Percentiles rank a stretch among this genome's conserved stretches.
Evolutionary conservation across 441 rosid genomes (phyloP).

Genomic region (Brassica balearica): DNA sequence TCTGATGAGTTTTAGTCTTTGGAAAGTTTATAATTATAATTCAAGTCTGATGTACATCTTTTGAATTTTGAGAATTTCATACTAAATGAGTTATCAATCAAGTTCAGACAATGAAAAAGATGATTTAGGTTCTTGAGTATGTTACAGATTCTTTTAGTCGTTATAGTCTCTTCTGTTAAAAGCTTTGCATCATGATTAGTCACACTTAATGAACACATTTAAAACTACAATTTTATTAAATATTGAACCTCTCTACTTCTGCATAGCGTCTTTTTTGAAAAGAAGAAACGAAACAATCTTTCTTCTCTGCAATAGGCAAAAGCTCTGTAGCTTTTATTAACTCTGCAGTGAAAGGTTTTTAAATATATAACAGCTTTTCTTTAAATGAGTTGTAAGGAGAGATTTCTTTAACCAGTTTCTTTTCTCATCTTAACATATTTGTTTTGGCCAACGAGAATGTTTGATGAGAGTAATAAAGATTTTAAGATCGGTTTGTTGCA

Average conservation of each 20-base stretch:
- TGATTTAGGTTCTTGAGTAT: conserved; percentile 30
- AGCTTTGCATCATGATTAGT: conserved; percentile 30
- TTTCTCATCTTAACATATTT: background rate
- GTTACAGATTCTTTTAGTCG: conserved; percentile 1
- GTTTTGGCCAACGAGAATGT: conserved; percentile 5
- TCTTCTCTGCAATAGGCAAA: conserved; percentile 29
- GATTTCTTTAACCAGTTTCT: background rate
- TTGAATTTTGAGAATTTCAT: conserved; percentile 27
- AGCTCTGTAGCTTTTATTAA: conserved; percentile 36
- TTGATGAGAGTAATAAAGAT: background rate
- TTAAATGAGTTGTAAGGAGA: conserved; percentile 23
- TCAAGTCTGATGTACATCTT: conserved; percentile 36
- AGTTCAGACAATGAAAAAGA: conserved; percentile 20
- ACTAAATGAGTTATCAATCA: conserved; percentile 23
- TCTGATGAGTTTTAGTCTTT: conserved; percentile 25
- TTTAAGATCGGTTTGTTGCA: background rate
- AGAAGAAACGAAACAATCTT: conserved; percentile 26
- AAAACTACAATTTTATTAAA: conserved; percentile 9
- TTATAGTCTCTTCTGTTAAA: conserved; percentile 10
- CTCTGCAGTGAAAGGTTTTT: conserved; percentile 32
- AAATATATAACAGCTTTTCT: conserved; percentile 27
- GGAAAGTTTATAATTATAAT: conserved; percentile 23
- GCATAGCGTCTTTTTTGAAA: conserved; percentile 32
- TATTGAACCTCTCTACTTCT: conserved; percentile 14
- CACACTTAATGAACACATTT: conserved; percentile 28